These are phyloP conservation scores for Mycena maculata DNA, from an alignment of 768 basidiomycete genomes.

Conservation along the genomic window DNA sequence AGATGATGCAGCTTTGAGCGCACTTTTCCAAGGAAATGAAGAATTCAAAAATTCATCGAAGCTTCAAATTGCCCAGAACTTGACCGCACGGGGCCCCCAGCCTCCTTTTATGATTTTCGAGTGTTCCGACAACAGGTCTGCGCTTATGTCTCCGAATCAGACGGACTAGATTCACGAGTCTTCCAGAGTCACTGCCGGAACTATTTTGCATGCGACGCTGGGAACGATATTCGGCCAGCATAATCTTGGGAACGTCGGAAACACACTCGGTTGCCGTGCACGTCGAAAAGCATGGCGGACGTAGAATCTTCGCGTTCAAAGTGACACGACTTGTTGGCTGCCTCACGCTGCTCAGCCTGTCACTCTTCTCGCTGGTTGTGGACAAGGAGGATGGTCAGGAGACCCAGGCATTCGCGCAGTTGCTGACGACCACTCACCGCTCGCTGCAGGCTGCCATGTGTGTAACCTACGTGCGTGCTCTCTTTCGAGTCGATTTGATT, in stretches of 20 bases:
- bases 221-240: slow-evolving; percentile 1
- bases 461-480: slow-evolving; percentile 25
- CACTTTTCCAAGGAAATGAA: neutral
- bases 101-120: slow-evolving; percentile 54
- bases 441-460: slow-evolving; percentile 2
- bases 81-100: slow-evolving; percentile 22
- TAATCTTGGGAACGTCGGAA: slow-evolving; percentile 3
- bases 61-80: neutral
- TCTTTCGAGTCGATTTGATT: neutral
- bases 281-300: slow-evolving; percentile 35
- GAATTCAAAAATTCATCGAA: neutral
- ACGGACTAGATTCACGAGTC: neutral
- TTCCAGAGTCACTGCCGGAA: neutral
- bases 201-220: neutral
- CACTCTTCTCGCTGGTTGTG: slow-evolving; percentile 21
- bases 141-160: neutral
- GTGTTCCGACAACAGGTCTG: slow-evolving; percentile 49
- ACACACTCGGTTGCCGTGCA: neutral
- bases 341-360: slow-evolving; percentile 37
- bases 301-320: slow-evolving; percentile 38
- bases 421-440: neutral
- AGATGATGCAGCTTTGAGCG: slow-evolving; percentile 1
- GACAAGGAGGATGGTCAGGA: slow-evolving; percentile 4
- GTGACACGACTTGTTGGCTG: slow-evolving; percentile 37
- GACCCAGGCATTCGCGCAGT: neutral